phyloP scores from a whole-genome alignment of 2,329 filamentous ascomycete genomes.

The Madurella fahalii region DNA sequence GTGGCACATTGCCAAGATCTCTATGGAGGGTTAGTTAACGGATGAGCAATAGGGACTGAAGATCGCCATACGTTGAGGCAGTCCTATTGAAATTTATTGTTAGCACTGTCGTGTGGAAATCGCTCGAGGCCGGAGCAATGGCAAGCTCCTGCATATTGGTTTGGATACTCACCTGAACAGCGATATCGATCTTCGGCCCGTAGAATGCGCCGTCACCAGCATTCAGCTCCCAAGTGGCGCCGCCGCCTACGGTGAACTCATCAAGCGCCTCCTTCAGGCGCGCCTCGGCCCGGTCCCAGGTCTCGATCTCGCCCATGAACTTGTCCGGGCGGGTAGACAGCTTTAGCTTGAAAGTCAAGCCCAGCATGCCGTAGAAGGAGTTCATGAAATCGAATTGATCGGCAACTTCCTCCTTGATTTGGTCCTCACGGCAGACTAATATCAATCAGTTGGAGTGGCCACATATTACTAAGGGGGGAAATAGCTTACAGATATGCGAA shows the following conservation, averaged over 20 bases:
- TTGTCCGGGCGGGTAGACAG: slow-evolving; percentile 88
- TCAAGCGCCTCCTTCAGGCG: slow-evolving; percentile 77
- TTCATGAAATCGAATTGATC: slow-evolving; percentile 83
- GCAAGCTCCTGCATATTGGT: background rate
- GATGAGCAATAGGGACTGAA: background rate
- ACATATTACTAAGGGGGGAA: background rate
- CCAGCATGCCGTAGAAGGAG: slow-evolving; percentile 70
- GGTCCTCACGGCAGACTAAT: slow-evolving; percentile 71
- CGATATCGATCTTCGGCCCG: slow-evolving; percentile 97
- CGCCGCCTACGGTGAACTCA: slow-evolving; percentile 59
- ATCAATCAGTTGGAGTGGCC: background rate
- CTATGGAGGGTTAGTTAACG: slow-evolving; percentile 8
- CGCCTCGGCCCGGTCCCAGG: slow-evolving; percentile 84
- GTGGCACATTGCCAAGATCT: slow-evolving; percentile 74
- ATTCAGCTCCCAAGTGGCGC: slow-evolving; percentile 81
- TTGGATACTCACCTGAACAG: slow-evolving; percentile 50
- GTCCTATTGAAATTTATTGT: slow-evolving; percentile 10
- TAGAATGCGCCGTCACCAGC: slow-evolving; percentile 97
- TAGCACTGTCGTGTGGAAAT: background rate
- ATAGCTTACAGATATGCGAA: slow-evolving; percentile 66
- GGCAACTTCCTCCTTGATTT: slow-evolving; percentile 70
- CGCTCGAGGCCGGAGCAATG: background rate
- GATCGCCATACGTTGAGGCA: slow-evolving; percentile 23
- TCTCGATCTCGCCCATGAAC: slow-evolving; percentile 78
- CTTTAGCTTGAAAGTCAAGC: slow-evolving; percentile 89